Percentiles rank a stretch among this genome's conserved stretches.
phyloP scores from a whole-genome alignment of 2,329 filamentous ascomycete genomes.

The Sarocladium strictum region DNA sequence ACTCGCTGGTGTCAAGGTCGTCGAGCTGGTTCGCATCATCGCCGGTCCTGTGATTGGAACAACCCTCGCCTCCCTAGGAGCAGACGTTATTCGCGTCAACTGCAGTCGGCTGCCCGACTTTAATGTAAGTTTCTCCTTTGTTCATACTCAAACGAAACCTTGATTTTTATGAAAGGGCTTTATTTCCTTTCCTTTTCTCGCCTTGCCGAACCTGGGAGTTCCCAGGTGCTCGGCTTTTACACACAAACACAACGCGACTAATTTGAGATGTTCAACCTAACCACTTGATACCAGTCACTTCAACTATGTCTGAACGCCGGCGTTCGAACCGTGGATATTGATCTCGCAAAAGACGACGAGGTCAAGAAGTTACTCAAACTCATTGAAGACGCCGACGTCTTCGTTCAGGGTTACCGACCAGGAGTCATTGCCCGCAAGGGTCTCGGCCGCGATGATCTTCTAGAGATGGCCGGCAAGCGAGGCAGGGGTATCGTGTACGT shows the following conservation, averaged over 20 bases:
- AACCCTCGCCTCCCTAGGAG: slow-evolving; percentile 36
- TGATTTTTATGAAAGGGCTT: neutral
- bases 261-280: too few relatives aligned
- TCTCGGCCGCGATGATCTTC: slow-evolving; percentile 34
- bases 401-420: slow-evolving; percentile 47
- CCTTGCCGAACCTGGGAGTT: too few relatives aligned
- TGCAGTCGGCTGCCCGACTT: slow-evolving; percentile 33
- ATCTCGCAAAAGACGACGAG: slow-evolving; percentile 38
- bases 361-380: slow-evolving; percentile 31
- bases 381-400: slow-evolving; percentile 43
- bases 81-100: slow-evolving; percentile 40
- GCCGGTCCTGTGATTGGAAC: slow-evolving; percentile 39
- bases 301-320: slow-evolving; percentile 34
- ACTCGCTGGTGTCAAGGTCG: slow-evolving; percentile 40
- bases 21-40: slow-evolving; percentile 44
- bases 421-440: slow-evolving; percentile 35
- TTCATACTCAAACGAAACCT: neutral
- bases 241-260: too few relatives aligned
- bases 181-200: too few relatives aligned
- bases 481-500: slow-evolving; percentile 58
- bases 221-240: too few relatives aligned
- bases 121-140: slow-evolving; percentile 6
- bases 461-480: slow-evolving; percentile 40
- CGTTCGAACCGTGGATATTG: slow-evolving; percentile 39
- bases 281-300: neutral